A percentile compares a stretch with the other conserved stretches of the same genome.
phyloP scores from a whole-genome alignment of 495 filamentous ascomycete species.

The Talaromyces borbonicus region DNA sequence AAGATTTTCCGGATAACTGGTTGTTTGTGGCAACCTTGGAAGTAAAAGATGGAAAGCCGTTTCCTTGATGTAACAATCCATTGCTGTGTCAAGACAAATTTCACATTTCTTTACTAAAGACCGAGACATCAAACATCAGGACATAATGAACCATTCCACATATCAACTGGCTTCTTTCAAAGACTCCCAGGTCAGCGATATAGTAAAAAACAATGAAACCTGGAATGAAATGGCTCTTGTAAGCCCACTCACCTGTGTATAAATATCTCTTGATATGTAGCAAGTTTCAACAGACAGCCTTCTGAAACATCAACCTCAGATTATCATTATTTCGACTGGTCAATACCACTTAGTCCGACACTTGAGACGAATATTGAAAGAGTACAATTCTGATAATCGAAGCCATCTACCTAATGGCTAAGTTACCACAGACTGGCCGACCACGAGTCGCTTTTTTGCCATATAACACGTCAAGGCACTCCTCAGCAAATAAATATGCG shows the following conservation, averaged over 20 bases:
- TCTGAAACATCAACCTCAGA: not conserved
- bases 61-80: not conserved
- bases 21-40: not conserved
- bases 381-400: not conserved
- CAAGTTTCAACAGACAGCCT: not conserved
- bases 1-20: no score
- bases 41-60: not conserved
- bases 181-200: not conserved
- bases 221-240: not conserved
- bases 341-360: not conserved
- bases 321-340: constrained; percentile 1
- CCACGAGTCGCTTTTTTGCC: not conserved
- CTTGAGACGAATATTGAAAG: not conserved
- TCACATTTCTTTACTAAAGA: constrained; percentile 1
- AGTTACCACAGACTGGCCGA: not conserved
- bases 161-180: not conserved
- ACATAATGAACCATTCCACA: not conserved
- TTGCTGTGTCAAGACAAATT: not conserved
- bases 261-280: not conserved
- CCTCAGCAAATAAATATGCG: not conserved
- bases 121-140: not conserved
- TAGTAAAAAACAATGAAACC: no score
- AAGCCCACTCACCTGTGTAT: not conserved
- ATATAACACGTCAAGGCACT: not conserved
- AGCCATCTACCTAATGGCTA: not conserved